Evolutionary conservation across 805 yeast species (phyloP).

Genomic region (Metschnikowia drakensbergensis): DNA sequence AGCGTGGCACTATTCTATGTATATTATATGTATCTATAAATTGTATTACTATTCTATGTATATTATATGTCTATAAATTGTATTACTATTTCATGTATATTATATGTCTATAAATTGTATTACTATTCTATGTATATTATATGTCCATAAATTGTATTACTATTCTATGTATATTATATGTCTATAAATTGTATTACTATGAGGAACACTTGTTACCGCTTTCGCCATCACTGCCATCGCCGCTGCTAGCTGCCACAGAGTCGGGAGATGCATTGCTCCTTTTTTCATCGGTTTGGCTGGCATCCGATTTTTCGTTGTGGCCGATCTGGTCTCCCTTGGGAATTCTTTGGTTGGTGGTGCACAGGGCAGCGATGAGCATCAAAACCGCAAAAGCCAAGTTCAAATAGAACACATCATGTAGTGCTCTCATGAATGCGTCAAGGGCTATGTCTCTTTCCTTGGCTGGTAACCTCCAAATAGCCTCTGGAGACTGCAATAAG

Average conservation of each 20-base stretch:
- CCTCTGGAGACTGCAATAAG: constrained; percentile 23
- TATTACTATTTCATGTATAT: too few species aligned
- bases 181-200: too few species aligned
- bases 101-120: too few species aligned
- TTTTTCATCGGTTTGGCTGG: background rate
- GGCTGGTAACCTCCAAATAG: constrained; percentile 25
- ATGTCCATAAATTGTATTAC: too few species aligned
- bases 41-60: background rate
- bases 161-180: too few species aligned
- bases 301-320: constrained; percentile 4
- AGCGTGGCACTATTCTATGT: background rate
- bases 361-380: constrained; percentile 12
- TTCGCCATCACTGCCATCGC: background rate
- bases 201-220: too few species aligned
- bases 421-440: constrained; percentile 21
- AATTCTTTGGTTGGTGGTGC: constrained; percentile 15
- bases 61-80: too few species aligned
- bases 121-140: too few species aligned
- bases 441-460: constrained; percentile 21
- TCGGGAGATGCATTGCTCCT: background rate
- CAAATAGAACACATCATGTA: constrained; percentile 17
- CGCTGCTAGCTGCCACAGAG: background rate
- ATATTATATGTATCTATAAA: constrained; percentile 3
- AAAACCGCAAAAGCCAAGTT: constrained; percentile 16
- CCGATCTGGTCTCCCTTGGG: constrained; percentile 13